Base-by-base conservation (phyloP, 192 early-diverging fungal genomes). In the Pilobolus umbonatus region DNA sequence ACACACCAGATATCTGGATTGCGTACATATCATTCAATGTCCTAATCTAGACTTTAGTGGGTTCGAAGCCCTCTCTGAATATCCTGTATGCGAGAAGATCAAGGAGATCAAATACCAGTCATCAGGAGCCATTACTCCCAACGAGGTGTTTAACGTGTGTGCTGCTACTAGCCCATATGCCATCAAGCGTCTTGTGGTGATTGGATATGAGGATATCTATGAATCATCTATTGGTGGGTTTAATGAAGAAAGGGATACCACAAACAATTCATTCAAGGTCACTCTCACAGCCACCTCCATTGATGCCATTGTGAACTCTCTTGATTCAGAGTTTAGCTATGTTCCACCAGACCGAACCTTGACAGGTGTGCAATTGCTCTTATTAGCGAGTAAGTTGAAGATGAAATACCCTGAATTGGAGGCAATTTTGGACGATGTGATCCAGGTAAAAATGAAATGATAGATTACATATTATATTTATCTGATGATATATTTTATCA, bases 121-220 rank as follows among this genome's bases (percentile, higher is more conserved):
- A 21, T 59, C 57, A 24, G 57, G 57, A 1, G 11, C n/a, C 9
- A 17, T 36, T 2, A 36, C n/a, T 11, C 44, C 57, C 11, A 47
- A 17, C 11, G 32, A 19, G 0, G 25, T 59, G 12, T 59, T 48
- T 4, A 29, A 59, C 1, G 14, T 59, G 4, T 59, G 57, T 24
- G 7, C 17, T 0, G 24, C 19, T 14, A 35, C 5, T 10, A 8
- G 21, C 7, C 22, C 12, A 2, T 11, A 1, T 15, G 19, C 14
- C 39, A 5, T 54, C 5, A 19, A 22, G 35, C 22, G 21, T 1
- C n/a, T 54, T 0, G 14, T 12, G 3, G 15, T 54, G 6, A 35
- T 36, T 19, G 19, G 31, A 5, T 54, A 54, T 21, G 19, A 4
- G 2, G 35, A 54, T 25, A 21, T 54, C 4, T 19, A 54, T 32